Evolutionary conservation across 257 asterid genomes (phyloP), one percentile per base, ranked within the genome.

Genomic region (Rhazya stricta): DNA sequence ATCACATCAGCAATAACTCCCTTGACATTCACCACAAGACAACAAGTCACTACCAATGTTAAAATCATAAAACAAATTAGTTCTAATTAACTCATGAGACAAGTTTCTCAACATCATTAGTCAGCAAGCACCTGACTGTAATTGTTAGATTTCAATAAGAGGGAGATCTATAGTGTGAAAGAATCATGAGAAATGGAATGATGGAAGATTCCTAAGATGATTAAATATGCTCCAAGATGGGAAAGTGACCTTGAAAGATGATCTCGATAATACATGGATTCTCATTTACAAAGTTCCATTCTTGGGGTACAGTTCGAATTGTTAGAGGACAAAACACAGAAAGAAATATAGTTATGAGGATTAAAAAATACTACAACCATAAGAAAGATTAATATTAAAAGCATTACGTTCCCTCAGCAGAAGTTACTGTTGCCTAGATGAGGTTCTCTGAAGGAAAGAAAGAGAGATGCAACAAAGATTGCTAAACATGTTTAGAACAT

Each of bases 1-100:
- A 92, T 77, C 78, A 89, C 76, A 60, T 77, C 85, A 16, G 77
- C 68, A 80, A 80, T 61, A 78, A 58, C 92, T 67, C 87, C 97
- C 98, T 90, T 76, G 39, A 84, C 45, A 86, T 57, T 70, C 70
- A 67, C 45, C 46, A 71, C 72, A 71, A 74, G 16, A 76, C 80
- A 76, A 74, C 19, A 29, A 81, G 79, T 74, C 79, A 74, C 76
- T 65, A 32, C 73, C 67, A 50, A 48, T 30, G 74, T 4, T 18
- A 70, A 34, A 70, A 19, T 29, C 48, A 65, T 65, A 6, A 18
- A 63, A 34, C 36, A 65, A 6, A 27, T 60, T 21, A 27, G 39
- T 12, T 29, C 21, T 60, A 16, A 27, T n/a, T 21, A 27, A 27
- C 37, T 60, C 23, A 29, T 29, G 7, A 29, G 30, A 60, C 67